Base-by-base conservation (phyloP, 2,329 filamentous ascomycete genomes). In the Fusarium sp. region DNA sequence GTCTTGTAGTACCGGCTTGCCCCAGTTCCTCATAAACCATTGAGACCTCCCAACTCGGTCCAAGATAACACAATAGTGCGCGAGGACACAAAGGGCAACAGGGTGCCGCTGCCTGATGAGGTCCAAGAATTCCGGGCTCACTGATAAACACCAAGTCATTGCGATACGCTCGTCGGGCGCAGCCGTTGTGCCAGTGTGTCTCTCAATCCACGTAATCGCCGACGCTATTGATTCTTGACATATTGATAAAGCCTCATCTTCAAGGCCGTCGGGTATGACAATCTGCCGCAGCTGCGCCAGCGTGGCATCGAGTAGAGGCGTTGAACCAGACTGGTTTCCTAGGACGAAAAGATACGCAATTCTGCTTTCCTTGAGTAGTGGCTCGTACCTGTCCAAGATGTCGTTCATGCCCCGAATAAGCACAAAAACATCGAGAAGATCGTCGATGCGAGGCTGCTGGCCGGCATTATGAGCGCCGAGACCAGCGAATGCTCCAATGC, bases 361-460 rank as follows among this genome's bases (percentile, higher is more conserved):
- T 4, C 32, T 48, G 11, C 74, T 72, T 3, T 36, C 26, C 3
- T 55, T 54, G 1, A 78, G 58, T 11, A 56, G 26, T 5, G 63
- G 30, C 11, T 79, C 72, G 6, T 71, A 81, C 6, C 77, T 75
- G 26, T 74, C 48, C 6, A 83, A 63, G 13, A 83, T 80, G 26
- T 73, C 73, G 48, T 63, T 75, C 75, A 83, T 81, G 42, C 81
- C 81, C 12, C 77, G 73, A 8, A 79, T 69, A 2, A 83, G 74
- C 11, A 79, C 60, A 54, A 81, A 80, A 3, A 82, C 76, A 38
- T 82, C 81, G 18, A 82, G 41, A 36, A 83, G 56, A 38, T 83
- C 80, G 15, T 80, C 78, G 5, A 83, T 57, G 2, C 69, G 70
- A 13, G 80, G 77, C 13, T 67, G 60, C 17, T 69, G 74, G 12